Percentiles rank a stretch among this genome's conserved stretches.
Conservation (phyloP, 208 protist species). For the Leishmania martiniquensis region DNA sequence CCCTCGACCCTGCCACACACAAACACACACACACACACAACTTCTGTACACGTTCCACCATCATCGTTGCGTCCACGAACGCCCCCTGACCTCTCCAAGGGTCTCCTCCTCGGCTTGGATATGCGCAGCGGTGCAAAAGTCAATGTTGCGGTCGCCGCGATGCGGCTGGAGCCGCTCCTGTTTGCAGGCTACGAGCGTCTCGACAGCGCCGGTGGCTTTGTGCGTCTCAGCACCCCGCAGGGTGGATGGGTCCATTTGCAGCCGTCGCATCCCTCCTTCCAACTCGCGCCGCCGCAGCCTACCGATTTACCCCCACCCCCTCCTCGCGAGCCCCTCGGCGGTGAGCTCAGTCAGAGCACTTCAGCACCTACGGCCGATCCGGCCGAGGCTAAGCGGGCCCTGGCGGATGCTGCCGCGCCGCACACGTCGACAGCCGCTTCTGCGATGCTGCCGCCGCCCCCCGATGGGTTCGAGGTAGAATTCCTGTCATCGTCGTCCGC, state of each 20-base stretch:
- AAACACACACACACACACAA: too few species aligned
- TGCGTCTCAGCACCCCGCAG: constrained; percentile 17
- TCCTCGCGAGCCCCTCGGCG: background rate
- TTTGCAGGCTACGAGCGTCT: constrained; percentile 28
- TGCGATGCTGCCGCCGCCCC: constrained; percentile 3
- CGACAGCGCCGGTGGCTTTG: background rate
- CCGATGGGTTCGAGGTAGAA: constrained; percentile 25
- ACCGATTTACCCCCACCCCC: background rate
- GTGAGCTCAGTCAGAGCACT: background rate
- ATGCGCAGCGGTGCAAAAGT: background rate
- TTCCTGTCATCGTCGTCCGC: constrained; percentile 18
- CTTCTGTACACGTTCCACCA: background rate
- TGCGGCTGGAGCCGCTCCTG: constrained; percentile 19
- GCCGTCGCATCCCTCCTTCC: background rate
- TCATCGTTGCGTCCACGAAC: background rate
- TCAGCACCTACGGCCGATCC: background rate
- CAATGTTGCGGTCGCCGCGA: background rate
- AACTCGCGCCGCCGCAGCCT: background rate
- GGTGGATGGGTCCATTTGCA: constrained; percentile 12
- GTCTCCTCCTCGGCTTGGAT: background rate
- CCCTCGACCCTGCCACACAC: too few species aligned
- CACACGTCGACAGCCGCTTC: background rate
- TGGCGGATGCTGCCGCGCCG: background rate
- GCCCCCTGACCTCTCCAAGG: too few species aligned
- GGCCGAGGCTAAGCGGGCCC: background rate